These are phyloP conservation scores for Myriosclerotinia duriaeana DNA, from an alignment of 2,329 filamentous ascomycete species.

Conservation along the genomic window DNA sequence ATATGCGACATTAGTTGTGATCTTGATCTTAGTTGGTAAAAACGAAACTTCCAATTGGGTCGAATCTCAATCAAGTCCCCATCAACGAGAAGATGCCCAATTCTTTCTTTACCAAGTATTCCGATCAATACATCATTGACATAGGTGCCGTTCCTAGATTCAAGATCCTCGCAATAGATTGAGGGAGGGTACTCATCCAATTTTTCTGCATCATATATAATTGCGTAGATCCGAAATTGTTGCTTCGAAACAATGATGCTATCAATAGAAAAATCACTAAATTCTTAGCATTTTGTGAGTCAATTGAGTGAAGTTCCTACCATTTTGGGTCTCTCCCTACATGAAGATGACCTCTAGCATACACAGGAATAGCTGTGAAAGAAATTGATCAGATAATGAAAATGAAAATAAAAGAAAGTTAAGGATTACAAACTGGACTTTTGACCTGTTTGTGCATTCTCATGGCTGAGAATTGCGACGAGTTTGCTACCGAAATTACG, in stretches of 20 bases:
- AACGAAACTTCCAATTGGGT: conserved; percentile 43
- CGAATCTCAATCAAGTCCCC: conserved; percentile 50
- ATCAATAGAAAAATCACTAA: conserved; percentile 45
- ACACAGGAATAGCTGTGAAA: conserved; percentile 18
- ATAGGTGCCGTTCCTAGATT: conserved; percentile 54
- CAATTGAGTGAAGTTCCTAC: conserved; percentile 28
- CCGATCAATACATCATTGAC: conserved; percentile 52
- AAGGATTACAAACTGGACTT: conserved; percentile 6
- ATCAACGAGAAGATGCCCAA: conserved; percentile 50
- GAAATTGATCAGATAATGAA: conserved; percentile 1
- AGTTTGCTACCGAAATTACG: not conserved
- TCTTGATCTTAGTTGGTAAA: conserved; percentile 37
- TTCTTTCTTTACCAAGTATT: conserved; percentile 39
- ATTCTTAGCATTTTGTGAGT: conserved; percentile 1
- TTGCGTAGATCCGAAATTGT: conserved; percentile 56
- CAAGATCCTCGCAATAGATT: conserved; percentile 57
- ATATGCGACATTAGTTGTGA: conserved; percentile 25
- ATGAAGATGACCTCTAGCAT: conserved; percentile 1
- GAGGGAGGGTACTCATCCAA: conserved; percentile 40
- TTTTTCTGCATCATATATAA: conserved; percentile 48
- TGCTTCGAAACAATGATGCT: conserved; percentile 49
- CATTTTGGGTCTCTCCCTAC: conserved; percentile 39
- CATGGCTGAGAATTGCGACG: conserved; percentile 16
- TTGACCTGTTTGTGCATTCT: conserved; percentile 16
- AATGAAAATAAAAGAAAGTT: not conserved